Evolutionary conservation across 306 rosid species (phyloP).

Genomic region (Coriaria nepalensis): DNA sequence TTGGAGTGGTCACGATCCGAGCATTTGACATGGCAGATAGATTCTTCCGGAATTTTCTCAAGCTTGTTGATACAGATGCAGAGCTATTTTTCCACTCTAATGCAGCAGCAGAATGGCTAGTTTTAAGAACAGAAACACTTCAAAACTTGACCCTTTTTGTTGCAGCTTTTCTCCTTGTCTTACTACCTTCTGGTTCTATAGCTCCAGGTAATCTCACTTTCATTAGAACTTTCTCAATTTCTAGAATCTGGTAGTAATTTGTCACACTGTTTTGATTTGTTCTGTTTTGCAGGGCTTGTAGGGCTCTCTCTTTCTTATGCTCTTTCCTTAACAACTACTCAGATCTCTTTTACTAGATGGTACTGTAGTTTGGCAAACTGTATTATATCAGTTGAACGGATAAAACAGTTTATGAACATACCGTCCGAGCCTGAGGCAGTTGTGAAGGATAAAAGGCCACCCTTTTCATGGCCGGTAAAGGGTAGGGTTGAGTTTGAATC

Average conservation of each 20-base stretch:
- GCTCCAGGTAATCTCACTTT: constrained; percentile 64
- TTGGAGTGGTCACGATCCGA: constrained; percentile 68
- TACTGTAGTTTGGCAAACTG: constrained; percentile 41
- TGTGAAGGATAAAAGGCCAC: constrained; percentile 41
- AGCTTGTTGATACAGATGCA: constrained; percentile 62
- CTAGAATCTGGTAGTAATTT: no score
- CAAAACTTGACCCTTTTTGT: constrained; percentile 54
- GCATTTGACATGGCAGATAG: constrained; percentile 39
- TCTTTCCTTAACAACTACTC: constrained; percentile 27
- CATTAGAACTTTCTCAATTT: no score
- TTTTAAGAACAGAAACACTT: constrained; percentile 53
- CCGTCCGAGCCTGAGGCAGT: constrained; percentile 55
- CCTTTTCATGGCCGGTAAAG: constrained; percentile 59
- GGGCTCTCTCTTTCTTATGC: constrained; percentile 75
- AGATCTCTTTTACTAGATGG: constrained; percentile 35
- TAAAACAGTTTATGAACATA: constrained; percentile 63
- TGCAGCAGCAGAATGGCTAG: constrained; percentile 51
- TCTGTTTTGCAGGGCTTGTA: constrained; percentile 49
- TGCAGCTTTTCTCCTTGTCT: constrained; percentile 41
- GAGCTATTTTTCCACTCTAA: constrained; percentile 49
- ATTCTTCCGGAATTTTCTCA: constrained; percentile 41
- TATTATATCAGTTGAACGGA: constrained; percentile 61
- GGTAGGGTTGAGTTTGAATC: constrained; percentile 56
- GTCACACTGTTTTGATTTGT: no score
- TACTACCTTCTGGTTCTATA: constrained; percentile 45